phyloP scores from a whole-genome alignment of 148 eudicot species.

The Limonium bicolor region DNA sequence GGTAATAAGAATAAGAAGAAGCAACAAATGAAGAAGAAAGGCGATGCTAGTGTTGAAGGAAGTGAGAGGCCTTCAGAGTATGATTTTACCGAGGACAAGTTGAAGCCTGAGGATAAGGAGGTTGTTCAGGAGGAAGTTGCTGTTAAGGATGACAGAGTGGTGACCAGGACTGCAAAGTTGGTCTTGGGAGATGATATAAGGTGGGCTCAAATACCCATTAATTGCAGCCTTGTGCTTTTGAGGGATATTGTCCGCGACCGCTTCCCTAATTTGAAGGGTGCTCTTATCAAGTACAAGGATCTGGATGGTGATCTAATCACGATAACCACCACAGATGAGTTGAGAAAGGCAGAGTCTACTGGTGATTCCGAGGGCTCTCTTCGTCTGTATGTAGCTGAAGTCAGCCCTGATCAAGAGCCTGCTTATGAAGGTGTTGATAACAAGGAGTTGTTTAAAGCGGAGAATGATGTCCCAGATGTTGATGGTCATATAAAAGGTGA shows the following conservation, averaged over 20 bases:
- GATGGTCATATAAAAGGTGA: not conserved
- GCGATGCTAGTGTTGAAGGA: constrained; percentile 11
- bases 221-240: constrained; percentile 38
- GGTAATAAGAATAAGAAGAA: constrained; percentile 6
- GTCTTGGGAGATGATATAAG: constrained; percentile 84
- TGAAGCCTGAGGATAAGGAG: constrained; percentile 47
- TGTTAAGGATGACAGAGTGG: constrained; percentile 41
- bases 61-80: constrained; percentile 16
- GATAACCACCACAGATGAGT: constrained; percentile 68
- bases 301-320: constrained; percentile 88
- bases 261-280: constrained; percentile 68
- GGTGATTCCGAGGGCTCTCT: constrained; percentile 47
- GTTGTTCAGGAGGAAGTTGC: constrained; percentile 67
- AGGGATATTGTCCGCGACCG: constrained; percentile 73
- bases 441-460: constrained; percentile 10
- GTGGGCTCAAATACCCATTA: constrained; percentile 54
- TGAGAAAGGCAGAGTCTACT: constrained; percentile 65
- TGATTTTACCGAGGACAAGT: constrained; percentile 10
- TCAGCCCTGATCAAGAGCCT: constrained; percentile 79
- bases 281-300: constrained; percentile 76
- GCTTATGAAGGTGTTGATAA: constrained; percentile 26
- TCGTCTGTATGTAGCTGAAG: constrained; percentile 67
- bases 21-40: constrained; percentile 13
- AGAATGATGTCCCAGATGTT: constrained; percentile 8
- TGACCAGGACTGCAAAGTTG: constrained; percentile 59